A percentile compares a stretch with the other conserved stretches of the same genome.
phyloP scores from a whole-genome alignment of 768 basidiomycete genomes.

The Pleurotus giganteus region DNA sequence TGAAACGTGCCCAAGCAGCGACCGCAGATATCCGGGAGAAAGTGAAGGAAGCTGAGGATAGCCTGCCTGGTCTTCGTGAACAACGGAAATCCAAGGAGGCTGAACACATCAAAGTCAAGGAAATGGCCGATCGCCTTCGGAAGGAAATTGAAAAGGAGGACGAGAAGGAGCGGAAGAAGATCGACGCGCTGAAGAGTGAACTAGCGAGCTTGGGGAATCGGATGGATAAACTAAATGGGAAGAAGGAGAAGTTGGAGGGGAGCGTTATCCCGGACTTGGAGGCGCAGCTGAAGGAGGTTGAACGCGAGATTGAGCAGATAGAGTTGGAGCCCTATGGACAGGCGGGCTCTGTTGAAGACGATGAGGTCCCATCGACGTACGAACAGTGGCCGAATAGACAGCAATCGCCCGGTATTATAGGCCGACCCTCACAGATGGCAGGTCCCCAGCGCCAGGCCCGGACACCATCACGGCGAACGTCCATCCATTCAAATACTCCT shows the following conservation, averaged over 20 bases:
- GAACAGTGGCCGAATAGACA: constrained; percentile 14
- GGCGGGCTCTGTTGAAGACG: background rate
- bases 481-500: constrained; percentile 2
- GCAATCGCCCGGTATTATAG: constrained; percentile 17
- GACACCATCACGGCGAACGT: constrained; percentile 6
- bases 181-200: constrained; percentile 59
- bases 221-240: constrained; percentile 64
- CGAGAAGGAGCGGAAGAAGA: constrained; percentile 48
- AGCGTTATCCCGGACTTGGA: constrained; percentile 64
- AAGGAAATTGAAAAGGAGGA: constrained; percentile 42
- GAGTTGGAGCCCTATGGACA: constrained; percentile 9
- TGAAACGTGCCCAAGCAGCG: constrained; percentile 69
- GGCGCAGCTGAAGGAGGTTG: constrained; percentile 57
- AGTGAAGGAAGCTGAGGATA: constrained; percentile 44
- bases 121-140: constrained; percentile 43
- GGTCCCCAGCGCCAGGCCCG: constrained; percentile 13
- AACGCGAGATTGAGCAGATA: constrained; percentile 53
- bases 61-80: constrained; percentile 29
- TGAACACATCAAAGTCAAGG: constrained; percentile 41
- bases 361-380: background rate
- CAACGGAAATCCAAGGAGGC: constrained; percentile 33
- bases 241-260: constrained; percentile 65
- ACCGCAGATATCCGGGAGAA: constrained; percentile 44
- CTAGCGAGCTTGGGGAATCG: constrained; percentile 52
- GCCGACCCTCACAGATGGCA: constrained; percentile 17